These are phyloP conservation scores for Rhodamnia argentea DNA, from an alignment of 345 rosid genomes.

Conservation along the genomic window DNA sequence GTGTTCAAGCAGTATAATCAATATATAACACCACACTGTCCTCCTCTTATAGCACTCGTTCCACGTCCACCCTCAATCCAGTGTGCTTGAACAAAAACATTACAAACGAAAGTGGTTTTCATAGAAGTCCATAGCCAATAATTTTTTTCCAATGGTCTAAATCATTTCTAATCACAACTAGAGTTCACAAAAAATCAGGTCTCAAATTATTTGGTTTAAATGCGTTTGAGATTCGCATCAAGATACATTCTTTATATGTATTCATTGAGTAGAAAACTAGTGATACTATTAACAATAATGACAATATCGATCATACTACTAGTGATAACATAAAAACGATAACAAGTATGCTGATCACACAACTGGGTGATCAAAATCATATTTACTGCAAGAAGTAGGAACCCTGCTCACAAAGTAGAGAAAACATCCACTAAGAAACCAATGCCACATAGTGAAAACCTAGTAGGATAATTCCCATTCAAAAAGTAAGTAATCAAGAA, in stretches of 20 bases:
- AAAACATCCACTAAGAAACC: too few relatives aligned
- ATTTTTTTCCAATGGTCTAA: not conserved
- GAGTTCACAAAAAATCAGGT: not conserved
- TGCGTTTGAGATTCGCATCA: not conserved
- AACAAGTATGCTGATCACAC: too few relatives aligned
- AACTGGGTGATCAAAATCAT: not conserved
- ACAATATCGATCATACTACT: not conserved
- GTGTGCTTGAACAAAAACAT: not conserved
- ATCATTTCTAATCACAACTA: not conserved
- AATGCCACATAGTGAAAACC: too few relatives aligned
- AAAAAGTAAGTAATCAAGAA: not conserved
- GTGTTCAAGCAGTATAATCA: not conserved
- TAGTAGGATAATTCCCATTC: not conserved
- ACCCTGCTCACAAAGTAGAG: too few relatives aligned
- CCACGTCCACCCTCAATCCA: not conserved
- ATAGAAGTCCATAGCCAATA: not conserved
- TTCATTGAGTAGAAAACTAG: not conserved
- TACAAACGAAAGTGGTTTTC: not conserved
- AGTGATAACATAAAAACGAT: too few relatives aligned
- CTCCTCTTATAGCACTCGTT: not conserved
- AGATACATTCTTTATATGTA: not conserved
- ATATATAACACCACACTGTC: not conserved
- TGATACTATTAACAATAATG: not conserved
- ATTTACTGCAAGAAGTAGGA: not conserved
- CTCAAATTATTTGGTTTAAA: not conserved